Base-by-base conservation (phyloP, 441 rosid genomes). In the Dalechampia spathulata region DNA sequence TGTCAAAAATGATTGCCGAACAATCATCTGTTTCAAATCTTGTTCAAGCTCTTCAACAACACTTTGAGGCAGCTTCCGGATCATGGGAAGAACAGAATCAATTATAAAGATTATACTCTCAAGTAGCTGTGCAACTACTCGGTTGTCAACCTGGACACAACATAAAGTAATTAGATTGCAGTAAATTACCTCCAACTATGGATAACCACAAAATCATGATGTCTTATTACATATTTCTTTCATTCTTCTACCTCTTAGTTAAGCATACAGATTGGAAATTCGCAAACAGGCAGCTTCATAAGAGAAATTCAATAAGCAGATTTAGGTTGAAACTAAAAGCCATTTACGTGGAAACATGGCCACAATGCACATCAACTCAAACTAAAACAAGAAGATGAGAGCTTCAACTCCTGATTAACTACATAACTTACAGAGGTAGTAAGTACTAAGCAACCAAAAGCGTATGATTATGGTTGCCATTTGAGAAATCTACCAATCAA, bases 1-100 rank as follows among this genome's bases (percentile, higher is more conserved):
- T 32, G 96, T 83, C 75, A 94, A 74, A 77, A 94, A 94, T 26
- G 99, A 85, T 79, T 90, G 96, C 9, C 94, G 96, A 68, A 86
- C 85, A 54, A 94, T 88, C 98, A 88, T 94, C 60, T 90, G 77
- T 80, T 86, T 94, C 78, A 94, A 73, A 73, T 94, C 99, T 78
- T 88, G 98, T 68, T 85, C 85, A 57, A 94, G 85, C 79, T 94
- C 99, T 70, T 94, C 99, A 48, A 70, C 71, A 59, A 90, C 81
- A 75, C 63, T 80, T 43, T 48, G 75, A 53, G 98, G 92, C 69
- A 90, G 74, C 83, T 90, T 94, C 60, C 85, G 82, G 62, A 88
- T 85, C 71, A 85, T 74, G 48, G 98, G 94, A 55, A 94, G 75
- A 61, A 85, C 95, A 60, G 98, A 79, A 73, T 88, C 85, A 56